Base-by-base conservation (phyloP, 352 stramenopile species). In the Globisporangium barbulae region DNA sequence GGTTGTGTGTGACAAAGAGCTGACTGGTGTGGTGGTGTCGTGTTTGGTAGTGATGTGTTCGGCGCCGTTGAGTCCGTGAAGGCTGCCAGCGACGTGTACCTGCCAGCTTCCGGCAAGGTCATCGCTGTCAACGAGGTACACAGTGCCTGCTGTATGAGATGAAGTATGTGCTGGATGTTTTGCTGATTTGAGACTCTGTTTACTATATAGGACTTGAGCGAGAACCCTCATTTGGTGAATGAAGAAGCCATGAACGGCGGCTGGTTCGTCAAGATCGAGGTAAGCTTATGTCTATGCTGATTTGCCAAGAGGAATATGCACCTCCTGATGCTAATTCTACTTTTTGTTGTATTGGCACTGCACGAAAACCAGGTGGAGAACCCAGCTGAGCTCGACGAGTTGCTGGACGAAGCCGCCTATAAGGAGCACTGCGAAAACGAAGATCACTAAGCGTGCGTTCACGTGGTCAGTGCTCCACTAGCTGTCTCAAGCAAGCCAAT, bases 31-130 rank as follows among this genome's bases (percentile, higher is more conserved):
- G 2, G 10, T 41, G 31, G n/a, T 47, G 41, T 21, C 17, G 30
- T 21, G 17, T 10, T 44, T 37, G 49, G 21, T 55, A 97, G 89
- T 47, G 89, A 99, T 35, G 73, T 79, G 35, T 99, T 99, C 74
- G 97, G 95, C 64, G 95, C 91, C 47, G 97, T 99, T 4, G 97
- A 99, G 81, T 99, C 97, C 30, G 97, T 99, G 54, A 99, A 99
- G 88, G 97, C 97, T 52, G 97, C 97, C 28, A 98, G 88, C 31
- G 97, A 99, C 63, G 93, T 99, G 58, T 99, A 99, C 79, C 79
- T 85, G 44, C 97, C 97, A 42, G 91, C 97, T 22, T 75, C 76
- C 48, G 97, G 97, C 64, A 98, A 85, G 45, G 83, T 99, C 42
- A 68, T 96, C 35, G 97, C 97, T 58, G 71, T 98, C 7, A 99